Evolutionary conservation across 768 basidiomycete genomes (phyloP).

Genomic region (Collybiopsis confluens): DNA sequence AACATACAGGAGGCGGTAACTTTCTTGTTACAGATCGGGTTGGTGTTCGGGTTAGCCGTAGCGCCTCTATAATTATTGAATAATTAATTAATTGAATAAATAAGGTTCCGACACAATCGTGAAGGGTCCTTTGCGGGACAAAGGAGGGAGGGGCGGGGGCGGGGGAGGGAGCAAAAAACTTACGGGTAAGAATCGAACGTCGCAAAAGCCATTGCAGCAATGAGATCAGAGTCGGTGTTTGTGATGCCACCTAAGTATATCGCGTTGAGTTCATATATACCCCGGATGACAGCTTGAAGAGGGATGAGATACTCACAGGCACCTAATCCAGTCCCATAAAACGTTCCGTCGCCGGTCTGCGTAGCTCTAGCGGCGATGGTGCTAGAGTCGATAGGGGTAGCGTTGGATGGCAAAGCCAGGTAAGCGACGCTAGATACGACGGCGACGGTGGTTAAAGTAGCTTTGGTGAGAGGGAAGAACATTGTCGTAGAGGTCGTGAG

Average conservation of each 20-base stretch:
- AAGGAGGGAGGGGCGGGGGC: neutral
- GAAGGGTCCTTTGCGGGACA: neutral
- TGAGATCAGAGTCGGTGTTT: slow-evolving; percentile 22
- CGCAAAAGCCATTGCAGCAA: slow-evolving; percentile 29
- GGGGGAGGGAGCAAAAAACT: slow-evolving; percentile 11
- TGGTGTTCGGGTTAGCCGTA: slow-evolving; percentile 7
- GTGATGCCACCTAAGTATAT: slow-evolving; percentile 30
- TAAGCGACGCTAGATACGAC: too few relatives aligned
- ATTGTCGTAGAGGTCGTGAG: neutral
- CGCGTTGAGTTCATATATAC: neutral
- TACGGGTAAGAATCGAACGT: slow-evolving; percentile 33
- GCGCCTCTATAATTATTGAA: neutral
- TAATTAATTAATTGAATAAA: neutral
- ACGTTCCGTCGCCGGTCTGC: slow-evolving; percentile 21
- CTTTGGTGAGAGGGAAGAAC: neutral
- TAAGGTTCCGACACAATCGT: neutral
- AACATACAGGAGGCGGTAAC: slow-evolving; percentile 5
- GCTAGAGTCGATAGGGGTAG: neutral
- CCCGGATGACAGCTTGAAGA: neutral
- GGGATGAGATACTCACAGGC: neutral
- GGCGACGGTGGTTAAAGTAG: neutral
- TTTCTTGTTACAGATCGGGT: slow-evolving; percentile 11
- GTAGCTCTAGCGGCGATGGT: too few relatives aligned
- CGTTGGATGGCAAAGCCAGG: neutral
- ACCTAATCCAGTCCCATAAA: slow-evolving; percentile 30